A percentile compares a stretch with the other conserved stretches of the same genome.
These are phyloP conservation scores for Ceratobasidium sp. DNA, from an alignment of 1,284 basidiomycete genomes.

Conservation along the genomic window DNA sequence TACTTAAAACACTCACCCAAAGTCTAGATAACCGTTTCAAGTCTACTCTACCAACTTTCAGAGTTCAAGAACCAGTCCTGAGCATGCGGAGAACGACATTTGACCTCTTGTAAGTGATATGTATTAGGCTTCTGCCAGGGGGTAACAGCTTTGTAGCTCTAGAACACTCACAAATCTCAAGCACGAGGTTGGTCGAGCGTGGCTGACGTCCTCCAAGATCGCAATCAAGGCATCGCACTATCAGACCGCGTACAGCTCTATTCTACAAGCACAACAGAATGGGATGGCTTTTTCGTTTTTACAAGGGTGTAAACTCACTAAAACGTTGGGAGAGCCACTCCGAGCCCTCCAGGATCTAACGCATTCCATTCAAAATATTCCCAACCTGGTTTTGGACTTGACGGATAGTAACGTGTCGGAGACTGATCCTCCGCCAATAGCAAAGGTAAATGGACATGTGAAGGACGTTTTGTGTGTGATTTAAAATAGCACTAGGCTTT, in stretches of 20 bases:
- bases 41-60: conserved; percentile 87
- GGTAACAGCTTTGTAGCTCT: conserved; percentile 40
- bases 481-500: conserved; percentile 64
- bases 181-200: conserved; percentile 78
- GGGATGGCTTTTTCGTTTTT: conserved; percentile 84
- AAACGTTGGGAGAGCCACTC: conserved; percentile 80
- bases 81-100: conserved; percentile 91
- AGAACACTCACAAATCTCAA: conserved; percentile 50
- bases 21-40: conserved; percentile 47
- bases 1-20: conserved; percentile 11
- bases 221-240: conserved; percentile 94
- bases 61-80: conserved; percentile 88
- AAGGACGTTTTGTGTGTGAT: not conserved
- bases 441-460: conserved; percentile 64
- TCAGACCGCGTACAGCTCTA: conserved; percentile 97
- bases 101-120: conserved; percentile 64
- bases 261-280: conserved; percentile 86
- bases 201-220: conserved; percentile 94
- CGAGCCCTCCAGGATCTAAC: conserved; percentile 91
- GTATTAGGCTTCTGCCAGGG: conserved; percentile 38
- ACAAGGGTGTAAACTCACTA: conserved; percentile 89
- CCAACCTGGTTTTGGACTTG: conserved; percentile 60
- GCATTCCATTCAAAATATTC: conserved; percentile 60
- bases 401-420: conserved; percentile 61
- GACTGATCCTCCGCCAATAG: conserved; percentile 55